Conservation (phyloP, 1,139 yeast genomes). For the Debaryomyces sp. region DNA sequence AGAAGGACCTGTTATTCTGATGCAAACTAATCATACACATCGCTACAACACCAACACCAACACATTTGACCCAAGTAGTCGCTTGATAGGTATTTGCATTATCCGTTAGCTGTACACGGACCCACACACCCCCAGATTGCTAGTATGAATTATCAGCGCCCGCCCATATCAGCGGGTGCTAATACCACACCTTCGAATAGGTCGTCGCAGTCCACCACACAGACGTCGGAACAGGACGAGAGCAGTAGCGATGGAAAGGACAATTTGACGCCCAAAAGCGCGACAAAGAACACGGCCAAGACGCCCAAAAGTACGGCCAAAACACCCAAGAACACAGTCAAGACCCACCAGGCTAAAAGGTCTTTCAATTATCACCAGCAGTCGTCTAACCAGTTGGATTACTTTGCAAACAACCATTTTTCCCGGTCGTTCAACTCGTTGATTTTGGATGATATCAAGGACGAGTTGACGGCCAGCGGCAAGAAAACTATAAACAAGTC, state of each 20-base stretch:
- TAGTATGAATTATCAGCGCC: constrained; percentile 28
- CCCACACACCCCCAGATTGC: constrained; percentile 4
- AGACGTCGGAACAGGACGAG: constrained; percentile 7
- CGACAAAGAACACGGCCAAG: constrained; percentile 3
- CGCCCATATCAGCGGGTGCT: constrained; percentile 27
- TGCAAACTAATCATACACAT: neutral
- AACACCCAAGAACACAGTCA: neutral
- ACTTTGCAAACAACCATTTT: constrained; percentile 44
- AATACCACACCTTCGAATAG: constrained; percentile 11
- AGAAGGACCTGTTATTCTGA: neutral
- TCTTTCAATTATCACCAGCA: neutral
- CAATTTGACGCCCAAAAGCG: constrained; percentile 5
- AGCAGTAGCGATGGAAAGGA: neutral
- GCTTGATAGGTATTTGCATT: neutral
- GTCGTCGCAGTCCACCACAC: constrained; percentile 13
- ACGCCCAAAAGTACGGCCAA: constrained; percentile 3
- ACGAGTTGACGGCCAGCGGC: constrained; percentile 17
- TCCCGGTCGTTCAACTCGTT: constrained; percentile 50
- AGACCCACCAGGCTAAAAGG: neutral
- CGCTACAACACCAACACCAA: constrained; percentile 1
- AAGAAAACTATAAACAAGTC: constrained; percentile 37
- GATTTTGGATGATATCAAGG: constrained; percentile 43
- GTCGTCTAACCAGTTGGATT: constrained; percentile 27
- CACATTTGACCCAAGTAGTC: neutral
- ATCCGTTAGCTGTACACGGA: constrained; percentile 4